Percentiles rank a stretch among this genome's conserved stretches.
These are phyloP conservation scores for Neurospora sp. DNA, from an alignment of 2,329 filamentous ascomycete genomes.

Conservation along the genomic window DNA sequence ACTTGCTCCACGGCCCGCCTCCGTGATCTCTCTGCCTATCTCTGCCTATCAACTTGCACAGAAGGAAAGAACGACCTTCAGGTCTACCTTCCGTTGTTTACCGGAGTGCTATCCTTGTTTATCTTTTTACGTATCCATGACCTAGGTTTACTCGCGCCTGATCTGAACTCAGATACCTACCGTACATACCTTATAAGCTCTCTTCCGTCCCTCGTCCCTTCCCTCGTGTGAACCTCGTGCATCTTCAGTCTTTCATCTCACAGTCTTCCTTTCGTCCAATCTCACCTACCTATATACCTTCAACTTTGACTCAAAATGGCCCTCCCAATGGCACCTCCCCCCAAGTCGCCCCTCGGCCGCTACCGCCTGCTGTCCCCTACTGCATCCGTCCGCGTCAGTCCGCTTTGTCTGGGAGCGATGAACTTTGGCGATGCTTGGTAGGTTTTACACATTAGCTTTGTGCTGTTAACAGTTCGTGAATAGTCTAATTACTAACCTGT, in stretches of 20 bases:
- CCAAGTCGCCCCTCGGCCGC: conserved; percentile 51
- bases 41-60: not conserved
- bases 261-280: not conserved
- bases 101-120: not conserved
- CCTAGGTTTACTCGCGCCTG: not conserved
- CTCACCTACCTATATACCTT: not conserved
- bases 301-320: not conserved
- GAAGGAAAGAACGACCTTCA: not conserved
- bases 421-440: conserved; percentile 51
- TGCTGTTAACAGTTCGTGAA: not conserved
- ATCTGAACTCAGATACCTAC: not conserved
- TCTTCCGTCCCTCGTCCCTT: not conserved
- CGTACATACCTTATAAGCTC: not conserved
- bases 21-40: not conserved
- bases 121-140: not conserved
- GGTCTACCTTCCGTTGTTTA: not conserved
- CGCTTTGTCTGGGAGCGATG: conserved; percentile 56
- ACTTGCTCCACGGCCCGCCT: not conserved
- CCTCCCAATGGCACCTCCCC: conserved; percentile 30
- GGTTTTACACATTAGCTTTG: conserved; percentile 2
- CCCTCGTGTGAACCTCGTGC: not conserved
- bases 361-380: conserved; percentile 58
- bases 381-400: conserved; percentile 57
- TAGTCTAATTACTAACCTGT: not conserved
- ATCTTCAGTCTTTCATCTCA: not conserved